Evolutionary conservation across 2,329 filamentous ascomycete genomes (phyloP), one percentile per base, ranked within the genome.

Genomic region (Epicoccum sorghinum): DNA sequence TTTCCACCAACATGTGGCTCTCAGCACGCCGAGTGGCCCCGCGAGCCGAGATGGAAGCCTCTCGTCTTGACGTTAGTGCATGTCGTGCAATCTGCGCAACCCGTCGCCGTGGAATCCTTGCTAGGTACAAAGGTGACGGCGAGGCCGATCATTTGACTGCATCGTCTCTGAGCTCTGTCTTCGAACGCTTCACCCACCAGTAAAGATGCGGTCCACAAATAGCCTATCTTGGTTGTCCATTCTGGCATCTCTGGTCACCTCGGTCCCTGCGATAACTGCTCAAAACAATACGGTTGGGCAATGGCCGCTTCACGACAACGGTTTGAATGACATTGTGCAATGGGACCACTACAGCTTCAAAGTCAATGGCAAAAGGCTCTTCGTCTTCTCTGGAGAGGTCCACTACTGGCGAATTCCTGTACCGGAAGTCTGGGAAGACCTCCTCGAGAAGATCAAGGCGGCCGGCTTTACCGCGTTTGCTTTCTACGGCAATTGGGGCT

Each of bases 261-360:
- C 53, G 6, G 49, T 49, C 29, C 32, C 54, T 30, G 58, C 59
- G 33, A 65, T 64, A 40, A 48, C 58, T 36, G 70, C 66, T 29
- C 68, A 73, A 37, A 60, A 60, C 38, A 60, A 57, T 7, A 52
- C 62, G 7, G 60, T 66, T 13, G 61, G 55, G 35, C 62, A 76
- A 67, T 82, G 79, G 79, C 79, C 80, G 1, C 51, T 82, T 9
- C 78, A 81, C 49, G 75, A 80, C 64, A 76, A 82, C 55, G 78
- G 78, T 4, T 60, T 80, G 44, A 82, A 76, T 52, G 63, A 77
- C 4, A 71, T 78, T 23, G 80, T 83, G 1, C 73, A 81, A 67
- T 83, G 81, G 82, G 81, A 83, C 56, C 77, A 81, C 50, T 82
- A 81, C 66, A 83, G 80, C 65, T 79, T 83, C 62, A 76, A 79